Evolutionary conservation across 2,329 filamentous ascomycete species (phyloP).

Genomic region (Xylaria digitata): DNA sequence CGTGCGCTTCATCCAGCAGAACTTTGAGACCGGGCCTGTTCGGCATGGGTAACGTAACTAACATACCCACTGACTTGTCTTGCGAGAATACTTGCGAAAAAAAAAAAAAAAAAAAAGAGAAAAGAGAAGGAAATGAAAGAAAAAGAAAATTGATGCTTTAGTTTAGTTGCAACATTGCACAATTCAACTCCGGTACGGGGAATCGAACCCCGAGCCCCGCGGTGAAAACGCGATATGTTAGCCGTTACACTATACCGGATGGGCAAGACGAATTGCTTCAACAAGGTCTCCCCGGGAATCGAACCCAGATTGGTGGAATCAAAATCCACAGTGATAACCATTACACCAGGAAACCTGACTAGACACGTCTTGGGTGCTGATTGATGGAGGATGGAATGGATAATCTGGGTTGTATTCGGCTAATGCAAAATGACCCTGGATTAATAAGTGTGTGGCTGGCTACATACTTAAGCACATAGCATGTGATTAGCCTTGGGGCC

Average conservation of each 20-base stretch:
- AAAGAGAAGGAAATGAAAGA: too few species aligned
- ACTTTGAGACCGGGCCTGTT: too few species aligned
- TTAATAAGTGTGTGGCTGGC: too few species aligned
- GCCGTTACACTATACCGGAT: conserved; percentile 38
- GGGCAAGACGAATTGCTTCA: not conserved
- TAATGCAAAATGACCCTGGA: too few species aligned
- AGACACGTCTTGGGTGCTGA: not conserved
- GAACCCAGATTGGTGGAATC: conserved; percentile 41
- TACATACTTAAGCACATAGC: too few species aligned
- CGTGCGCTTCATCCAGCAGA: too few species aligned
- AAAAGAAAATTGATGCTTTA: too few species aligned
- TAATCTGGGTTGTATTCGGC: too few species aligned
- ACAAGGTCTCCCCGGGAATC: conserved; percentile 38
- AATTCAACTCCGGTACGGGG: conserved; percentile 32
- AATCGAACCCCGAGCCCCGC: conserved; percentile 39
- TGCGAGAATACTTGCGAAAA: not conserved
- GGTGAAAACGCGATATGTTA: conserved; percentile 40
- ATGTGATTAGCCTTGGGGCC: too few species aligned
- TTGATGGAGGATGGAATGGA: too few species aligned
- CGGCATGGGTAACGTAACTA: too few species aligned
- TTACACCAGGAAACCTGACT: conserved; percentile 40
- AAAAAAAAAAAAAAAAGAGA: not conserved
- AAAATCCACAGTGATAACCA: conserved; percentile 42
- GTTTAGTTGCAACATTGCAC: not conserved
- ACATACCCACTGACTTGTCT: too few species aligned